phyloP scores from a whole-genome alignment of 306 rosid species.

The Quercus berberidifolia region DNA sequence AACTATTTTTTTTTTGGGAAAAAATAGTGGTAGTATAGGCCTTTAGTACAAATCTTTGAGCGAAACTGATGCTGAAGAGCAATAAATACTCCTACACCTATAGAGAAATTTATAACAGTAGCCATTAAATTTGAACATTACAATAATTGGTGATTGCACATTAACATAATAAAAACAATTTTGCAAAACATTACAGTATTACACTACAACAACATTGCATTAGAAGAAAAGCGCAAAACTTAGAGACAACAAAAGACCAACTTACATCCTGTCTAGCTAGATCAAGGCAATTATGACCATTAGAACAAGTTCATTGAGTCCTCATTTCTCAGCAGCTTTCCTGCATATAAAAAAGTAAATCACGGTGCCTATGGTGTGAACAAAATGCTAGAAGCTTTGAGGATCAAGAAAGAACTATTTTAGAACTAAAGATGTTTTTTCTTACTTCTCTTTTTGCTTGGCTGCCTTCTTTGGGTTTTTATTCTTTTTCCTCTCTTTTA shows the following conservation, averaged over 20 bases:
- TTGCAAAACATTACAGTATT: not conserved
- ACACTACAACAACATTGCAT: not conserved
- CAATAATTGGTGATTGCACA: not conserved
- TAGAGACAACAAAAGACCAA: too few relatives aligned
- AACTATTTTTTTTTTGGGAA: too few relatives aligned
- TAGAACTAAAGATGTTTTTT: too few relatives aligned
- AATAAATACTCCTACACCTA: not conserved
- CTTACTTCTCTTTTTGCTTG: too few relatives aligned
- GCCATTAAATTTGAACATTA: not conserved
- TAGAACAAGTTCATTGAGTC: conserved; percentile 84
- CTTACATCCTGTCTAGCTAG: too few relatives aligned
- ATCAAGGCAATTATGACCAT: conserved; percentile 76
- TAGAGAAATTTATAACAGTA: not conserved
- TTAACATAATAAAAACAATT: not conserved
- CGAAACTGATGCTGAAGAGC: not conserved
- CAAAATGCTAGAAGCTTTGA: not conserved
- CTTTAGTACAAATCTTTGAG: not conserved
- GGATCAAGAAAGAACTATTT: not conserved
- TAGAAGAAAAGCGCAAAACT: not conserved
- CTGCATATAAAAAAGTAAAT: conserved; percentile 36
- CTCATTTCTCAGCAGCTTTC: conserved; percentile 91
- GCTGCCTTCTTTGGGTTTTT: too few relatives aligned
- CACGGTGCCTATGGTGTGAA: not conserved
- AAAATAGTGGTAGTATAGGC: not conserved
- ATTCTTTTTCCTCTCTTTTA: too few relatives aligned